Conservation (phyloP, 2,329 filamentous ascomycete species). For the Scleromitrula shiraiana region DNA sequence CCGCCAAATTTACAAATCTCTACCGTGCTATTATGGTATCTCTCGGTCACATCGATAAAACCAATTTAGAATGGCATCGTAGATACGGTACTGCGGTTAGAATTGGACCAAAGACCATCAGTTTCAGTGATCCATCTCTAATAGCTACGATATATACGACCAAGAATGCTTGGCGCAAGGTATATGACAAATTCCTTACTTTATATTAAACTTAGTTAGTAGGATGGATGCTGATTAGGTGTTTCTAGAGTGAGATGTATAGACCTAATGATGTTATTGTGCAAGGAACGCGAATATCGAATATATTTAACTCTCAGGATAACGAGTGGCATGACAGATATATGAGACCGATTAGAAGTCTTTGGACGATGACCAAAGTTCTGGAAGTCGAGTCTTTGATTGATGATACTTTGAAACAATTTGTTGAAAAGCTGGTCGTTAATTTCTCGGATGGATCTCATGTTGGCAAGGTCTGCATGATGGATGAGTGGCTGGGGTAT, state of each 20-base stretch:
- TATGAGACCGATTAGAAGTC: not conserved
- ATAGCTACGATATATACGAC: constrained; percentile 33
- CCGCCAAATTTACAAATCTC: not conserved
- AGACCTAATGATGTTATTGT: not conserved
- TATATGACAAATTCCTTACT: not conserved
- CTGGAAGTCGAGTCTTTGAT: not conserved
- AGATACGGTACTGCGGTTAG: not conserved
- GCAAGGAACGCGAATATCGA: not conserved
- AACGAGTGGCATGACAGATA: not conserved
- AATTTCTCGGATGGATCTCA: not conserved
- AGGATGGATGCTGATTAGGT: no score
- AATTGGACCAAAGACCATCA: constrained; percentile 22
- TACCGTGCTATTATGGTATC: not conserved
- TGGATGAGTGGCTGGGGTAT: constrained; percentile 2
- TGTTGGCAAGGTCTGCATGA: not conserved
- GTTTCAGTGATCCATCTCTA: constrained; percentile 32
- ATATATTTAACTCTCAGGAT: not conserved
- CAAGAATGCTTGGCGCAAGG: constrained; percentile 31
- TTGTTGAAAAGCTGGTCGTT: not conserved
- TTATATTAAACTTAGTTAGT: not conserved
- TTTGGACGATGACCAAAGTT: not conserved
- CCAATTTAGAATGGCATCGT: not conserved
- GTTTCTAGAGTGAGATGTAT: not conserved
- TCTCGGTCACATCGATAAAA: not conserved
- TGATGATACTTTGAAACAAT: not conserved